Evolutionary conservation across 2,329 filamentous ascomycete species (phyloP).

Genomic region (Clarireedia homoeocarpa): DNA sequence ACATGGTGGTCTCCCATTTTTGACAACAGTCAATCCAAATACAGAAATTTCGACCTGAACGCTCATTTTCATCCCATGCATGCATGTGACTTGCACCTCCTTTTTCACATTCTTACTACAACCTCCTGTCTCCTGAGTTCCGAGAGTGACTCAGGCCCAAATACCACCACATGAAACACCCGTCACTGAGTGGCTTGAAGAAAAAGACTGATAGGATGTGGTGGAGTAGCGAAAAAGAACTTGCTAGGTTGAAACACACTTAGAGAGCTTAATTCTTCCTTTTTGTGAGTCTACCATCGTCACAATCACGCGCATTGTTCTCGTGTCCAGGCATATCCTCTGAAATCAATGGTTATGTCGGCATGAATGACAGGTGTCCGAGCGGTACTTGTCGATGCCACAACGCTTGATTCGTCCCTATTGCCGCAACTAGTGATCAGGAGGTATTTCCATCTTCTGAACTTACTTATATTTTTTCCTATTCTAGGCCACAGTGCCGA

Average conservation of each 20-base stretch:
- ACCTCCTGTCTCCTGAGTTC: background rate
- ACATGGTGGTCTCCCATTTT: background rate
- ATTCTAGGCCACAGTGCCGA: background rate
- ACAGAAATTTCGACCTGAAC: background rate
- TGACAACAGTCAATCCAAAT: background rate
- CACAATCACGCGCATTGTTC: too few relatives aligned
- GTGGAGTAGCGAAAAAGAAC: background rate
- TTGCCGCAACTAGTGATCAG: too few relatives aligned
- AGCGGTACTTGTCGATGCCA: too few relatives aligned
- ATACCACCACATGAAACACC: slow-evolving; percentile 1
- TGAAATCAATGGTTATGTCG: background rate
- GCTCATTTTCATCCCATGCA: background rate
- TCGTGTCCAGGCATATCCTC: background rate
- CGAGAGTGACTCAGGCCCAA: background rate
- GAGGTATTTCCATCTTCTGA: too few relatives aligned
- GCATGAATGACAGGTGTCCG: background rate
- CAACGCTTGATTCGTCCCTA: too few relatives aligned
- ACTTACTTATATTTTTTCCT: too few relatives aligned
- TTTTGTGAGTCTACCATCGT: background rate
- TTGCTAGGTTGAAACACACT: slow-evolving; percentile 1
- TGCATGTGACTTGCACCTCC: background rate
- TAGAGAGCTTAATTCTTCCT: background rate
- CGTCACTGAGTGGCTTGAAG: background rate
- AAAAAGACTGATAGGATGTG: background rate
- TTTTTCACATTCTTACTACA: background rate